Evolutionary conservation across 768 basidiomycete species (phyloP), one percentile per base, ranked within the genome.

Genomic region (Tremella mesenterica): DNA sequence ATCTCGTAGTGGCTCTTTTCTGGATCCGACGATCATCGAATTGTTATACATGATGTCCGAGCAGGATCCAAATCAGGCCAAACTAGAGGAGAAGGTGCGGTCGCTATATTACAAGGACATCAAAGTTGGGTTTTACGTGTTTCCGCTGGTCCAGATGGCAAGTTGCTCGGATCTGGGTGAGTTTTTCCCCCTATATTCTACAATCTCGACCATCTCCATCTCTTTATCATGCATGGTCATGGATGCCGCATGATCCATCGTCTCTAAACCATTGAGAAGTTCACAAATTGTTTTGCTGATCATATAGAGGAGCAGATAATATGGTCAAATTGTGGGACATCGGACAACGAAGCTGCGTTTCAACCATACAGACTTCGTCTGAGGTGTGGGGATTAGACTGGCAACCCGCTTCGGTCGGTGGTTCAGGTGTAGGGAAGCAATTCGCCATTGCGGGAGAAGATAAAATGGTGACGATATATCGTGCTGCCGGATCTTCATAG

Each of bases 21-120:
- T 38, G 91, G 85, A 2, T 92, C 89, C 2, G 91, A 96, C 70
- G 91, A 93, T 74, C 89, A 88, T 71, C 82, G 87, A 16, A 83
- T 96, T 54, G 83, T 89, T 49, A 74, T 93, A 44, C 88, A 93
- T 71, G 91, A 96, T 67, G 86, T 91, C 14, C 83, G 91, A 51
- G 68, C 71, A 4, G 65, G 70, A 10, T 65, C 66, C 4, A 56
- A 58, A 21, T 77, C 80, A n/a, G 62, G 79, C 4, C 77, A 80
- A 16, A 79, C 78, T 53, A 76, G 53, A 77, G 39, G 88, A 4
- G 79, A 80, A 18, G 85, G 86, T 34, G 84, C 85, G 1, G 88
- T 92, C 18, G 88, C 91, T 13, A 83, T 88, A 9, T 77, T 96
- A 59, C 80, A 81, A 4, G 91, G 91, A 0, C 91, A 96, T 71